Conservation (phyloP, 768 basidiomycete genomes). For the Suillus subalutaceus region DNA sequence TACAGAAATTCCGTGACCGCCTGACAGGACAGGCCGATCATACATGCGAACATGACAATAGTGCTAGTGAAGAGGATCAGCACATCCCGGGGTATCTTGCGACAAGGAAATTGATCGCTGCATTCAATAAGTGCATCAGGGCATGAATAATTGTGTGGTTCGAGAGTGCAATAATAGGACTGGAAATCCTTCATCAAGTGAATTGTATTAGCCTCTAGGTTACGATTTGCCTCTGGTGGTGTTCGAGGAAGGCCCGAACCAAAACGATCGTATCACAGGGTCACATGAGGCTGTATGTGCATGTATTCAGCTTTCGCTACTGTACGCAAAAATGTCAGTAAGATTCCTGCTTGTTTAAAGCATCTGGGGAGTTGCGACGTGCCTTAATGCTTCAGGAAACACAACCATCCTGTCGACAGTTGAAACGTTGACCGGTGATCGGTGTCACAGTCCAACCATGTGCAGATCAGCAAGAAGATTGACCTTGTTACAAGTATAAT, state of each 20-base stretch:
- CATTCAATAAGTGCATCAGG: background rate
- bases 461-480: constrained; percentile 1
- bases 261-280: background rate
- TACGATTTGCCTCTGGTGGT: background rate
- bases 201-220: too few relatives aligned
- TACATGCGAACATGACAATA: background rate
- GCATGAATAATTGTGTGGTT: background rate
- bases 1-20: background rate
- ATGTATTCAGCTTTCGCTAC: background rate
- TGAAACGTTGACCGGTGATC: background rate
- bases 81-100: background rate
- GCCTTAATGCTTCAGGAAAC: background rate
- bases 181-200: too few relatives aligned
- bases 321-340: background rate
- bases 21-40: background rate
- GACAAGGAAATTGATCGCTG: background rate
- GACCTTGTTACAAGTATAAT: background rate
- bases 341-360: background rate
- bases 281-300: background rate
- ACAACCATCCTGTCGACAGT: background rate
- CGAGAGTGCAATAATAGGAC: too few relatives aligned
- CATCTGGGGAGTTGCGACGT: background rate
- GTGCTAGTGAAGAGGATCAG: background rate
- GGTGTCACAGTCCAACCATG: background rate
- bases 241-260: background rate